phyloP scores from a whole-genome alignment of 805 yeast genomes.

The Cyberlindnera mississippiensis region DNA sequence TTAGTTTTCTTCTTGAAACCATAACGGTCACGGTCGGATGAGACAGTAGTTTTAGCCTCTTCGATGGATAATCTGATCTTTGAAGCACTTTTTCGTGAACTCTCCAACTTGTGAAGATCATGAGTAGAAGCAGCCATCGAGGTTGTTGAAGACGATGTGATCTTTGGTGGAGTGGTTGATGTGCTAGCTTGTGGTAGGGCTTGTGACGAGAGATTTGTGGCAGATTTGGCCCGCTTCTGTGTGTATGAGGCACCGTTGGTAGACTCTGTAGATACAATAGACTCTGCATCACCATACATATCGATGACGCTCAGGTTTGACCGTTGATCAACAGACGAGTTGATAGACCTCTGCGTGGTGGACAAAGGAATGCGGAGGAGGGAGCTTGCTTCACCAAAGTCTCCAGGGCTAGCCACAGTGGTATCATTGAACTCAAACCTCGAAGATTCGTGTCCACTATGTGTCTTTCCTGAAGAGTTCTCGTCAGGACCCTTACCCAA shows the following conservation, averaged over 20 bases:
- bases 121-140: conserved; percentile 1
- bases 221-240: too few species aligned
- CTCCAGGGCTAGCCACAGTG: background rate
- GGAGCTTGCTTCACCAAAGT: background rate
- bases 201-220: background rate
- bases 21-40: conserved; percentile 56
- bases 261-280: conserved; percentile 7
- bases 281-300: conserved; percentile 30
- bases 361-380: conserved; percentile 1
- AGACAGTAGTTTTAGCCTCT: conserved; percentile 9
- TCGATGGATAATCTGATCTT: conserved; percentile 15
- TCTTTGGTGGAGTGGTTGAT: background rate
- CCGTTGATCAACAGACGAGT: conserved; percentile 19
- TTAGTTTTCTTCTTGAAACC: conserved; percentile 75
- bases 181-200: background rate
- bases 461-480: background rate
- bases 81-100: conserved; percentile 15
- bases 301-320: conserved; percentile 35
- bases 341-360: background rate
- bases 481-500: background rate
- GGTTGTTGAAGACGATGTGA: background rate
- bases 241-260: background rate
- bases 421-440: conserved; percentile 1
- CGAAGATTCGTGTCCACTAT: background rate
- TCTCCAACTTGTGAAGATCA: conserved; percentile 8